These are phyloP conservation scores for Suillus hirtellus DNA, from an alignment of 768 basidiomycete genomes.

Conservation along the genomic window DNA sequence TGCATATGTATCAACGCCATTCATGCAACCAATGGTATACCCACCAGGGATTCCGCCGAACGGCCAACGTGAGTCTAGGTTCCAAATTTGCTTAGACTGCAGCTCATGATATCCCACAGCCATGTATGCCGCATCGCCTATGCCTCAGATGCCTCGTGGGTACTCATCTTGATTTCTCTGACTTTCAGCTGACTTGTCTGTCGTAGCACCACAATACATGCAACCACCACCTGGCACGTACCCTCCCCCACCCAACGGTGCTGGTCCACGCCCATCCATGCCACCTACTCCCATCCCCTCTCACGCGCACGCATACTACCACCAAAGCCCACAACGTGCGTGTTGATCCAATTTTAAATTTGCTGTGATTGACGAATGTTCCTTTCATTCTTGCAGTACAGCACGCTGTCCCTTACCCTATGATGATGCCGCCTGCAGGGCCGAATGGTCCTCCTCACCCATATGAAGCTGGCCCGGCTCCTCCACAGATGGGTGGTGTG, in stretches of 20 bases:
- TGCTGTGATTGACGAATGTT: slow-evolving; percentile 27
- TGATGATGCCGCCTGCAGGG: slow-evolving; percentile 81
- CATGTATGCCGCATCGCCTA: slow-evolving; percentile 80
- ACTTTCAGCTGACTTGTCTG: slow-evolving; percentile 12
- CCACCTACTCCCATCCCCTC: slow-evolving; percentile 89
- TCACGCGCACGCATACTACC: slow-evolving; percentile 86
- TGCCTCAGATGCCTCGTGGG: slow-evolving; percentile 89
- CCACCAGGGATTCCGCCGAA: slow-evolving; percentile 79
- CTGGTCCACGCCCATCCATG: slow-evolving; percentile 82
- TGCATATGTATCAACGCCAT: slow-evolving; percentile 75
- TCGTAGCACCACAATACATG: slow-evolving; percentile 74
- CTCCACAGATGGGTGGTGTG: slow-evolving; percentile 73
- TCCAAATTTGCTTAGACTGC: neutral
- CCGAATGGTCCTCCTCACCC: slow-evolving; percentile 65
- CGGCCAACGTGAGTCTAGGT: slow-evolving; percentile 44
- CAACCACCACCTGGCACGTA: slow-evolving; percentile 75
- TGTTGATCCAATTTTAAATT: slow-evolving; percentile 25
- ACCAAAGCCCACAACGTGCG: slow-evolving; percentile 86
- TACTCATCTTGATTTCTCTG: slow-evolving; percentile 18
- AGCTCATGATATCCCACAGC: slow-evolving; percentile 38
- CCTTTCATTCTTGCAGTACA: slow-evolving; percentile 51
- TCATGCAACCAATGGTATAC: slow-evolving; percentile 86
- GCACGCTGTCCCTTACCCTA: slow-evolving; percentile 85
- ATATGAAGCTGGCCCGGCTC: slow-evolving; percentile 71
- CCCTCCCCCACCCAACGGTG: slow-evolving; percentile 76